Base-by-base conservation (phyloP, 2,329 filamentous ascomycete genomes). In the Ophiocordyceps camponoti-rufipedis region DNA sequence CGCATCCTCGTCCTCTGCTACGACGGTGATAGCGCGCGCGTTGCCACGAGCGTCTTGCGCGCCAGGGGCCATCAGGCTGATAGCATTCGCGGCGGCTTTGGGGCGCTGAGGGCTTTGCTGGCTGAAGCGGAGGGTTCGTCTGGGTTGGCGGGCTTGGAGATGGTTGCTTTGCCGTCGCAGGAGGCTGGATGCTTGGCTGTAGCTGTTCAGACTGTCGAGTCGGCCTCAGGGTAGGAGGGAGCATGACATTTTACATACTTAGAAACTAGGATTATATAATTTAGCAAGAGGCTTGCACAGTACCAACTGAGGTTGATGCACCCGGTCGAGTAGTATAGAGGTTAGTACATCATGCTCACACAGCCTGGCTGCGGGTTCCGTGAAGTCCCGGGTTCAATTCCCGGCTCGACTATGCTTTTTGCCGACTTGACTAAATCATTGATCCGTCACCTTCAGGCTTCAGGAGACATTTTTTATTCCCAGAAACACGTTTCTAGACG, bases 21-120 rank as follows among this genome's bases (percentile, higher is more conserved):
- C 44, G 60, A 72, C 42, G 73, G 73, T 3, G 70, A 77, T 47
- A 70, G 66, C 29, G 63, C 72, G 5, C 62, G 73, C 0, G 64
- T 76, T 5, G 72, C 71, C 3, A 69, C 69, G 2, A 74, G 70
- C 45, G 64, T 76, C 3, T 53, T 76, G 43, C 61, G 71, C 5
- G 70, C 68, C 0, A 71, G 69, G 49, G 70, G 67, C 0, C 58
- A 66, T 23, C 60, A 64, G 46, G 68, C 69, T 1, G 64, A 67
- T 40, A 71, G 66, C 50, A 51, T 74, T 19, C 56, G 60, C 19
- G 69, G 67, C 9, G 71, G 70, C 0, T 55, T 56, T 28, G 28
- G 43, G 6, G 52, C 48, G 5, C 49, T 51, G 11, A 9, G 29
- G 40, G 44, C 44, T 44, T 42, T 31, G 11, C 18, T 31, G 44